A percentile compares a stretch with the other conserved stretches of the same genome.
These are phyloP conservation scores for Herpotrichia juniperi DNA, from an alignment of 2,329 filamentous ascomycete genomes.

Conservation along the genomic window DNA sequence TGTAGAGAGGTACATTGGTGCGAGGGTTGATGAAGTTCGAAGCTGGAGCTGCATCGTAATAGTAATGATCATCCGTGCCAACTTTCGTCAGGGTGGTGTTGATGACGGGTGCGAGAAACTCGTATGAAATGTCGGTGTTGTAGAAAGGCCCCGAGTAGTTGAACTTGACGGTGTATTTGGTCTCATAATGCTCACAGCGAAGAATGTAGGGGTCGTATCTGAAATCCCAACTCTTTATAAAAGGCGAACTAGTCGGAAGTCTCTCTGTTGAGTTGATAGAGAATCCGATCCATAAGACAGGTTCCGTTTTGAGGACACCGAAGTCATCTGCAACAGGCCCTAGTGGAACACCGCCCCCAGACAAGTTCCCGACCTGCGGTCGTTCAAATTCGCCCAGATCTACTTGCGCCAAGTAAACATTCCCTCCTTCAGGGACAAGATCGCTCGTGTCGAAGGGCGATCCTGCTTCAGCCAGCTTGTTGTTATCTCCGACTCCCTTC, in stretches of 20 bases:
- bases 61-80: constrained; percentile 47
- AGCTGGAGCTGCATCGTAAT: constrained; percentile 30
- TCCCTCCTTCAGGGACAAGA: constrained; percentile 35
- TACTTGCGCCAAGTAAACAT: constrained; percentile 38
- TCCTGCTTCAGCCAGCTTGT: constrained; percentile 24
- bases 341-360: constrained; percentile 37
- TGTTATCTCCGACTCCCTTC: constrained; percentile 22
- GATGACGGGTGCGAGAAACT: constrained; percentile 34
- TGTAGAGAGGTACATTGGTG: constrained; percentile 31
- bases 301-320: constrained; percentile 40
- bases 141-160: constrained; percentile 38
- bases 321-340: constrained; percentile 26
- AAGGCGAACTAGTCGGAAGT: constrained; percentile 25
- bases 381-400: constrained; percentile 33
- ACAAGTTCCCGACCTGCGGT: constrained; percentile 25
- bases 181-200: constrained; percentile 41
- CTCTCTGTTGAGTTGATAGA: constrained; percentile 32
- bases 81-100: constrained; percentile 35
- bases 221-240: constrained; percentile 33
- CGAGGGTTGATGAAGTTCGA: constrained; percentile 33
- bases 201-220: constrained; percentile 37
- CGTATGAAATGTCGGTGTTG: constrained; percentile 21
- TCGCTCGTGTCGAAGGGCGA: constrained; percentile 40
- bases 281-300: constrained; percentile 44
- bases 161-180: constrained; percentile 40